Evolutionary conservation across 1,139 yeast genomes (phyloP).

Genomic region (Diutina rugosa): DNA sequence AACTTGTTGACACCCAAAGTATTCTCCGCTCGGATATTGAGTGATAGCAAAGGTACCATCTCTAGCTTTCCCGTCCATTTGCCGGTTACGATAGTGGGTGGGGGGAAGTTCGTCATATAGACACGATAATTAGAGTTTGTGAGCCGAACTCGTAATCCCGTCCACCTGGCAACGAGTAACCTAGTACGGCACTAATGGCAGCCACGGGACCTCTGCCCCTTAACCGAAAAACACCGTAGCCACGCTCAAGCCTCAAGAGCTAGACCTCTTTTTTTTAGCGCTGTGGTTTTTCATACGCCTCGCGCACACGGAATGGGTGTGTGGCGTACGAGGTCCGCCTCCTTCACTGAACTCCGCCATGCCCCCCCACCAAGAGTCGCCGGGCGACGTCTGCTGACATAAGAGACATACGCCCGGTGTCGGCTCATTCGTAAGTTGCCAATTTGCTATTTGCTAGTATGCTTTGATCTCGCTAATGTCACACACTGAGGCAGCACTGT

Average conservation of each 20-base stretch:
- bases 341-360: not conserved
- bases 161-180: not conserved
- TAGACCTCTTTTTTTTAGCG: too few relatives aligned
- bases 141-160: not conserved
- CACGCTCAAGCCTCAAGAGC: too few relatives aligned
- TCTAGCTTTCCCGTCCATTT: not conserved
- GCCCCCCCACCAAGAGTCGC: too few relatives aligned
- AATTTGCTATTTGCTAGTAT: not conserved
- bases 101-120: not conserved
- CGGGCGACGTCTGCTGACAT: too few relatives aligned
- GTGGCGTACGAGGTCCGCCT: not conserved
- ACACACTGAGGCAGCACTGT: not conserved
- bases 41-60: not conserved
- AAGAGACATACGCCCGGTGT: too few relatives aligned
- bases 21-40: not conserved
- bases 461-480: not conserved
- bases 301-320: not conserved
- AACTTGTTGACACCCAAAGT: not conserved
- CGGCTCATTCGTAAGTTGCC: not conserved
- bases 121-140: not conserved
- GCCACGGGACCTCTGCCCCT: too few relatives aligned
- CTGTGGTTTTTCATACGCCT: not conserved
- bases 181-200: too few relatives aligned
- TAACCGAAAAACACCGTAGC: too few relatives aligned
- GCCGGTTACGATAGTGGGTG: not conserved